Evolutionary conservation across 345 rosid species (phyloP), one percentile per base, ranked within the genome.

Genomic region (Draba incana): DNA sequence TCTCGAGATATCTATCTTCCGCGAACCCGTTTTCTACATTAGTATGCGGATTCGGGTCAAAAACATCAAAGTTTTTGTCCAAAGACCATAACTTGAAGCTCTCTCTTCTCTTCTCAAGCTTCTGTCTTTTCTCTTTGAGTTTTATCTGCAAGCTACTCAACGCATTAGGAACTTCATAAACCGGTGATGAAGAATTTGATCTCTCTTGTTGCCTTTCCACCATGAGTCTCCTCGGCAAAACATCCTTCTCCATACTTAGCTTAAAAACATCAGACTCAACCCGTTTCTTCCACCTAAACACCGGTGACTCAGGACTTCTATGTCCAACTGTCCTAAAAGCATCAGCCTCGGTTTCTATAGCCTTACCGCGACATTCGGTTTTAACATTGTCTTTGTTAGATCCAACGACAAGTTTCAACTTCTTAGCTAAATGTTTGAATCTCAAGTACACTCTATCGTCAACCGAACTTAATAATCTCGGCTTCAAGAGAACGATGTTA

Each of bases 391-490:
- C 82, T 62, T 79, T 77, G 76, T 81, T 66, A 49, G 76, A 55
- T 31, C 78, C 80, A 52, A 84, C 75, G 57, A 84, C 85, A 39
- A 70, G 83, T 63, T 79, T 81, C 81, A 85, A 68, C 73, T 81
- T 91, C 80, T 82, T 86, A 63, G 78, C 84, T 78, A 91, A 62
- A 75, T 77, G 80, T 63, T 74, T 73, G 27, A 85, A 81, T 45
- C 83, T 75, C 69, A 85, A 82, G 70, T 69, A 68, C 62, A 80
- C 61, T 60, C 66, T 74, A 60, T 44, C 28, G 1, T 71, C 76
- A 72, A 77, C 84, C 61, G 72, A 46, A 70, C 57, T 68, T 35
- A 77, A 33, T 23, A 64, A 16, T 14, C 70, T 79, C 48, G 88
- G 81, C 85, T 81, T 85, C 83, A 83, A 69, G 53, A 87, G 70